A percentile compares a stretch with the other conserved stretches of the same genome.
phyloP scores from a whole-genome alignment of 495 filamentous ascomycete species.

The Pyronema omphalodes region DNA sequence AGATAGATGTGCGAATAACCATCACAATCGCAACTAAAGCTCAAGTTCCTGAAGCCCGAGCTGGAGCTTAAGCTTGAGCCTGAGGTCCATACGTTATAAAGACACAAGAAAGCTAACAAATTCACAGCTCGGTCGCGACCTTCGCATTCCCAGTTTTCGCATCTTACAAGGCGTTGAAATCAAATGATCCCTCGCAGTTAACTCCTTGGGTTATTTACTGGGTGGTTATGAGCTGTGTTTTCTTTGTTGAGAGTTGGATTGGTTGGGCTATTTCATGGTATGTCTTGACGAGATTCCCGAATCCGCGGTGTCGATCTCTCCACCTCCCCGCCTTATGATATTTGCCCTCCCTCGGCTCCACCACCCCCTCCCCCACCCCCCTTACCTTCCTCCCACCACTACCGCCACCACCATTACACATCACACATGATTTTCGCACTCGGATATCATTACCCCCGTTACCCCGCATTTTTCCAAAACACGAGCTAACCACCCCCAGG shows the following conservation, averaged over 20 bases:
- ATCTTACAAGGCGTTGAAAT: conserved; percentile 93
- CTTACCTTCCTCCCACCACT: background rate
- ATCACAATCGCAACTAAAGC: too few species aligned
- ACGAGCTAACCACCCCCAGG: conserved; percentile 29
- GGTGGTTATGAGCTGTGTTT: conserved; percentile 68
- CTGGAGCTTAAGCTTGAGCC: background rate
- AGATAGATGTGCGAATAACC: background rate
- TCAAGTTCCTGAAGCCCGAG: background rate
- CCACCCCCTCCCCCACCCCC: background rate
- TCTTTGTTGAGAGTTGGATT: conserved; percentile 72
- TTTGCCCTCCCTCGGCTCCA: background rate
- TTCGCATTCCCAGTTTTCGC: conserved; percentile 94
- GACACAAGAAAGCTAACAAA: conserved; percentile 14
- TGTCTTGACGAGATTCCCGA: too few species aligned
- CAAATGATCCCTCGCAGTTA: conserved; percentile 71
- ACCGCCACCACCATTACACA: too few species aligned
- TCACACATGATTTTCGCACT: too few species aligned
- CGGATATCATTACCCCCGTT: too few species aligned
- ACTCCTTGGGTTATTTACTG: conserved; percentile 99
- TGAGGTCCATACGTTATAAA: background rate
- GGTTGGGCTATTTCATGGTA: conserved; percentile 73
- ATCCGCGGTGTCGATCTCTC: too few species aligned
- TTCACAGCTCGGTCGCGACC: conserved; percentile 55
- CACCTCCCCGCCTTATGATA: background rate
- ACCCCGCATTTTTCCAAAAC: background rate